Percentiles rank a stretch among this genome's conserved stretches.
These are phyloP conservation scores for Parietichytrium sp. DNA, from an alignment of 108 stramenopile genomes.

Conservation along the genomic window DNA sequence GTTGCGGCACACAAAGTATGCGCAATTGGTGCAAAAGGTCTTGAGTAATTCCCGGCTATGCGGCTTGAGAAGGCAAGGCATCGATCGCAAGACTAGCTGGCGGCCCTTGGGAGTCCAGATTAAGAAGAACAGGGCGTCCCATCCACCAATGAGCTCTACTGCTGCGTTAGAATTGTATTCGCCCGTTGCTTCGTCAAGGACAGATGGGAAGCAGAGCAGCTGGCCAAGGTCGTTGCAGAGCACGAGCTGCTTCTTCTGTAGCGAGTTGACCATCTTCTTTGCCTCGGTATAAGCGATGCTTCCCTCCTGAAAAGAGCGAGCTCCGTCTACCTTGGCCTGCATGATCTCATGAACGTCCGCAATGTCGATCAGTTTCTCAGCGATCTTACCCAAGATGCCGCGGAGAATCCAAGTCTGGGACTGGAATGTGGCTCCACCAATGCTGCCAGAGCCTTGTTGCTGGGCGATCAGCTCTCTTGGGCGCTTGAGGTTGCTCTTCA, in stretches of 20 bases:
- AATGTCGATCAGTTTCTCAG: constrained; percentile 6
- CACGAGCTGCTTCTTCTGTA: constrained; percentile 25
- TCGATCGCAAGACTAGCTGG: constrained; percentile 18
- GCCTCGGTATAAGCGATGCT: neutral
- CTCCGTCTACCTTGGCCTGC: constrained; percentile 13
- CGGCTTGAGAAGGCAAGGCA: constrained; percentile 30
- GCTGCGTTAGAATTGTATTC: neutral
- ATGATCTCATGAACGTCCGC: constrained; percentile 7
- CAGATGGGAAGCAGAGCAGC: constrained; percentile 19
- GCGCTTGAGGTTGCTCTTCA: constrained; percentile 32
- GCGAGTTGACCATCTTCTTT: neutral
- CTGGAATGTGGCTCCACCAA: constrained; percentile 30
- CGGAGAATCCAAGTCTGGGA: constrained; percentile 10
- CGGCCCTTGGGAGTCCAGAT: constrained; percentile 36
- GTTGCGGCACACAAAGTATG: constrained; percentile 39
- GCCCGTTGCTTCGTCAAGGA: constrained; percentile 1
- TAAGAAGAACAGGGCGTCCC: constrained; percentile 30
- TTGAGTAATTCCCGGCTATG: neutral
- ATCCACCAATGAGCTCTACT: constrained; percentile 27
- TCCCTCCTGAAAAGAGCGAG: neutral
- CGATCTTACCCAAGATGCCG: neutral
- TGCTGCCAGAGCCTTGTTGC: neutral
- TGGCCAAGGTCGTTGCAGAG: constrained; percentile 30
- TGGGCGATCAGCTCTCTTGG: constrained; percentile 28
- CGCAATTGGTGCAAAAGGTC: constrained; percentile 32